Conservation (phyloP, 1,284 basidiomycete genomes). For the Cryptococcus hybrid region DNA sequence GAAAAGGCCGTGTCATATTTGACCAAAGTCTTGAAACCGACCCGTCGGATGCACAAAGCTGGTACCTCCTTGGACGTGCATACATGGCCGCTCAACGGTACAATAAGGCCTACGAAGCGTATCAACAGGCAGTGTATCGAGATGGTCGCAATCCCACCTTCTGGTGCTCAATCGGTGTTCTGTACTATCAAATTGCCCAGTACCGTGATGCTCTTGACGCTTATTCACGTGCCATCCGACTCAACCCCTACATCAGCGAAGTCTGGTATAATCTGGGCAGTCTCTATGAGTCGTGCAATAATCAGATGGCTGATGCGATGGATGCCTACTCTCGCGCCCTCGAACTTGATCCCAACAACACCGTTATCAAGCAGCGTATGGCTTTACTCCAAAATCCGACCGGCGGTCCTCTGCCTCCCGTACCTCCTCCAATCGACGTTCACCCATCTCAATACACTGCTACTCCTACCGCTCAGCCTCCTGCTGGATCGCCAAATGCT, state of each 20-base stretch:
- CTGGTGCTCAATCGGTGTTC: constrained; percentile 99
- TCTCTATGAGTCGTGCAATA: constrained; percentile 99
- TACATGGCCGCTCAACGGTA: constrained; percentile 99
- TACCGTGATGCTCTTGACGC: constrained; percentile 97
- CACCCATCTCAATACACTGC: constrained; percentile 86
- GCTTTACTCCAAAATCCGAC: constrained; percentile 76
- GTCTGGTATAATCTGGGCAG: constrained; percentile 99
- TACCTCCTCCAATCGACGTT: constrained; percentile 89
- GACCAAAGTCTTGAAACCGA: constrained; percentile 92
- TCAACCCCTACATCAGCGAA: constrained; percentile 98
- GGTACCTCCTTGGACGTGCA: constrained; percentile 96
- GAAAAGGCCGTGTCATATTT: constrained; percentile 90
- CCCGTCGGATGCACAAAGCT: constrained; percentile 93
- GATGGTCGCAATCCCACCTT: constrained; percentile 98
- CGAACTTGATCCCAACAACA: constrained; percentile 81
- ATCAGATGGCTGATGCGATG: constrained; percentile 97
- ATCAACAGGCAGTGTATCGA: constrained; percentile 98
- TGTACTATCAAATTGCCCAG: constrained; percentile 99
- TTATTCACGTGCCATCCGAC: constrained; percentile 95
- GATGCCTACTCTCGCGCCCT: constrained; percentile 93
- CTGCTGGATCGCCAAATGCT: constrained; percentile 19
- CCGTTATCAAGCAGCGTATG: constrained; percentile 72
- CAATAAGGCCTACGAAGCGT: constrained; percentile 99
- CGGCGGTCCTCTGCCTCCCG: constrained; percentile 70
- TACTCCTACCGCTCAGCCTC: constrained; percentile 42